Evolutionary conservation across 208 protist species (phyloP).

Genomic region (Trypanosoma brucei): DNA sequence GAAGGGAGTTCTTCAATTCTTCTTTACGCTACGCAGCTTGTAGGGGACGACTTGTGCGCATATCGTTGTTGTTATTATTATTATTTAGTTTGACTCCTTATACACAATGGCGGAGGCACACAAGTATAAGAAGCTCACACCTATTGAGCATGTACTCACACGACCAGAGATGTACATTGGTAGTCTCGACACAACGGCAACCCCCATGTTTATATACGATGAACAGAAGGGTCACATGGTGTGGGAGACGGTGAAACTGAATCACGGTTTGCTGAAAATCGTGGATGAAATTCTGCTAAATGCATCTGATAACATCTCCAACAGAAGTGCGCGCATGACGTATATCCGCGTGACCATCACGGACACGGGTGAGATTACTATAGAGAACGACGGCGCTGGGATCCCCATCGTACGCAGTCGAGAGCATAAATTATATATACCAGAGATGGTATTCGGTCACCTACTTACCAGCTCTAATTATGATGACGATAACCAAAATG

Average conservation of each 20-base stretch:
- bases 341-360: slow-evolving; percentile 92
- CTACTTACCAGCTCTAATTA: slow-evolving; percentile 97
- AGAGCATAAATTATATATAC: slow-evolving; percentile 93
- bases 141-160: slow-evolving; percentile 95
- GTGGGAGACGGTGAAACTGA: slow-evolving; percentile 90
- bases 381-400: slow-evolving; percentile 95
- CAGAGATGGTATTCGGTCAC: slow-evolving; percentile 97
- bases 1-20: too few species aligned
- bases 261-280: slow-evolving; percentile 96
- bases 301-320: slow-evolving; percentile 95
- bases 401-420: slow-evolving; percentile 92
- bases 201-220: slow-evolving; percentile 89
- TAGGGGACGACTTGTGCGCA: too few species aligned
- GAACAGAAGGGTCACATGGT: slow-evolving; percentile 73
- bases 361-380: slow-evolving; percentile 79
- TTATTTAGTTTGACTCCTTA: too few species aligned
- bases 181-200: slow-evolving; percentile 82
- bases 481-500: slow-evolving; percentile 89
- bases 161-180: slow-evolving; percentile 98
- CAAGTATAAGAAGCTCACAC: slow-evolving; percentile 91
- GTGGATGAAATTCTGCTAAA: slow-evolving; percentile 99
- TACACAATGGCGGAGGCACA: slow-evolving; percentile 64
- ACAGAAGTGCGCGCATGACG: slow-evolving; percentile 65
- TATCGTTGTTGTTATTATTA: too few species aligned
- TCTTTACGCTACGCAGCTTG: too few species aligned